phyloP scores from a whole-genome alignment of 2,329 filamentous ascomycete genomes.

The Calonectria crousiana region DNA sequence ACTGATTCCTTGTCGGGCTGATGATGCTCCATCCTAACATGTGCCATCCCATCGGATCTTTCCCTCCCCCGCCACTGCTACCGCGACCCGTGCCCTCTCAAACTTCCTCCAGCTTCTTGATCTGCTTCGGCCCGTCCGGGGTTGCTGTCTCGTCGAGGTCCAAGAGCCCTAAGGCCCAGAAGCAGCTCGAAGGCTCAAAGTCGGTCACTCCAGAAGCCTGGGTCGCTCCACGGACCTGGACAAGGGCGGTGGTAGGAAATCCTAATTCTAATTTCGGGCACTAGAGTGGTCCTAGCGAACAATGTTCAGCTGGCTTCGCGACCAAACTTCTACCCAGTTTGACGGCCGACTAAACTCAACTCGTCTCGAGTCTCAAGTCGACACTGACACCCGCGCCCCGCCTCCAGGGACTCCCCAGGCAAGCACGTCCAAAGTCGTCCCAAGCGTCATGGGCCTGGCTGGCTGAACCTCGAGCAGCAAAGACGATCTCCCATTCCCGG shows the following conservation, averaged over 20 bases:
- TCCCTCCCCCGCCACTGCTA: neutral
- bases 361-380: conserved; percentile 9
- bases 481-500: conserved; percentile 6
- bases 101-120: neutral
- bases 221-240: conserved; percentile 15
- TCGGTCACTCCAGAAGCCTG: neutral
- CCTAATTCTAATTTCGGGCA: conserved; percentile 7
- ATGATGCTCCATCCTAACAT: conserved; percentile 2
- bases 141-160: neutral
- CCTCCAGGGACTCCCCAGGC: conserved; percentile 14
- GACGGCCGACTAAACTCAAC: conserved; percentile 18
- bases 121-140: conserved; percentile 1
- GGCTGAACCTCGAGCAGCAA: conserved; percentile 32
- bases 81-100: neutral
- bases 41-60: conserved; percentile 3
- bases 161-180: neutral
- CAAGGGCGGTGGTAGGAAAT: neutral
- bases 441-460: conserved; percentile 32
- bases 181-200: neutral
- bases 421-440: conserved; percentile 13
- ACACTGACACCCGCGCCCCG: conserved; percentile 22
- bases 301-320: conserved; percentile 24
- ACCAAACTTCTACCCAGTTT: conserved; percentile 11
- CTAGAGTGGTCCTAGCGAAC: conserved; percentile 4
- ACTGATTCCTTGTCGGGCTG: conserved; percentile 11